phyloP scores from a whole-genome alignment of 768 basidiomycete species.

The Inosperma sp. region DNA sequence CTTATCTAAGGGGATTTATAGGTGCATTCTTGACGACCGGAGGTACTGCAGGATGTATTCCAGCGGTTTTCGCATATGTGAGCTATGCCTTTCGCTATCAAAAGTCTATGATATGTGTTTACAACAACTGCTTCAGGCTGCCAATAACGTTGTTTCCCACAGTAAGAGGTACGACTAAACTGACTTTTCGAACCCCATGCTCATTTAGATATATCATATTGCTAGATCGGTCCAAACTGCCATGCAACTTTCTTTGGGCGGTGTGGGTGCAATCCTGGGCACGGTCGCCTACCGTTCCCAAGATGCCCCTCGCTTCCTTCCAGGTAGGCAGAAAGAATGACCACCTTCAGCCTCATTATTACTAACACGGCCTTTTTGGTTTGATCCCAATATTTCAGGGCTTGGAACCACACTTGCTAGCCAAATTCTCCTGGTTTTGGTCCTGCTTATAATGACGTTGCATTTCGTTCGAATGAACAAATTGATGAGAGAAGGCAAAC shows the following conservation, averaged over 20 bases:
- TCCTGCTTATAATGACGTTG: slow-evolving; percentile 30
- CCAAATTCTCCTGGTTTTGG: slow-evolving; percentile 35
- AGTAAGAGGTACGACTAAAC: slow-evolving; percentile 33
- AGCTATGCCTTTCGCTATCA: slow-evolving; percentile 8
- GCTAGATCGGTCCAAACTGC: slow-evolving; percentile 39
- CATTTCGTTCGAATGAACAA: slow-evolving; percentile 37
- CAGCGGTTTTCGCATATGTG: slow-evolving; percentile 43
- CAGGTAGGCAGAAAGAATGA: slow-evolving; percentile 32
- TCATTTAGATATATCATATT: slow-evolving; percentile 3
- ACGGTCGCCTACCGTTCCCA: slow-evolving; percentile 39
- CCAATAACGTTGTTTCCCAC: slow-evolving; percentile 47
- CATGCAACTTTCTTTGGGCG: slow-evolving; percentile 38
- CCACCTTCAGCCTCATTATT: too few species aligned
- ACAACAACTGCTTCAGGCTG: slow-evolving; percentile 23
- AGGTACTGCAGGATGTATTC: slow-evolving; percentile 40
- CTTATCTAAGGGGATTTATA: slow-evolving; percentile 13
- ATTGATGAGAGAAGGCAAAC: slow-evolving; percentile 31
- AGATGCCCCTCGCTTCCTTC: slow-evolving; percentile 42
- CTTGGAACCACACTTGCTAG: slow-evolving; percentile 38
- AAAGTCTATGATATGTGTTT: neutral
- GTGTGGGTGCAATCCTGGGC: slow-evolving; percentile 42
- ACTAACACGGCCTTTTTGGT: neutral
- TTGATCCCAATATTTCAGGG: slow-evolving; percentile 29
- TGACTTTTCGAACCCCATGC: neutral
- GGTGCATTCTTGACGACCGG: slow-evolving; percentile 43